Evolutionary conservation across 1,139 yeast species (phyloP), one percentile per base, ranked within the genome.

Genomic region (Citeromyces hawaiiensis): DNA sequence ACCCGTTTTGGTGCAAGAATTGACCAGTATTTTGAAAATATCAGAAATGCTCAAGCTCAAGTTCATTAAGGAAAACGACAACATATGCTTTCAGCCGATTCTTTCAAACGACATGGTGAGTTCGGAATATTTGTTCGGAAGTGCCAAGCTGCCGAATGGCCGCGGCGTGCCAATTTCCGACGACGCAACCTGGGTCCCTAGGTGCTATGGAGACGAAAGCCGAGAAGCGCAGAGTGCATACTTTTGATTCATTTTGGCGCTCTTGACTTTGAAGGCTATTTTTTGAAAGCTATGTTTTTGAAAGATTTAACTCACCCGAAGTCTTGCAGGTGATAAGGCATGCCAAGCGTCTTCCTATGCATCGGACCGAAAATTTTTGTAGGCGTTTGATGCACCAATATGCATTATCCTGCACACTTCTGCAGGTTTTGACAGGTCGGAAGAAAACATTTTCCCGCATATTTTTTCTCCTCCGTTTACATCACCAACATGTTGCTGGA

Each of bases 61-160:
- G 34, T 47, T 51, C 36, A 45, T 43, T 10, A 51, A 48, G 17
- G 43, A 44, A 34, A 53, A 53, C 42, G 42, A 49, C 35, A 47
- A 37, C 19, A 14, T 53, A 7, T 38, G 38, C 4, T 52, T 53
- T 38, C 48, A 52, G 16, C 35, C 39, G 10, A 43, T 48, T 4
- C 19, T 42, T 3, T 14, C 47, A 3, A 32, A 37, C 9, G 39
- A 42, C 8, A 47, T 47, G 17, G 40, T 52, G 18, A 35, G 43
- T 10, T 25, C 34, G 6, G 21, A 37, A 4, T 45, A 46, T 25
- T 42, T 51, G 10, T 52, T 52, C 32, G 39, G 42, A 2, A 44
- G 51, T 1, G 42, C 40, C 27, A 42, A 44, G 18, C 43, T 53
- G 10, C 56, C 57, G 1, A 44, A 37, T 17, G 56, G 56, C 1